Conservation (phyloP, 805 yeast genomes). For the Metschnikowia kunwiensis region DNA sequence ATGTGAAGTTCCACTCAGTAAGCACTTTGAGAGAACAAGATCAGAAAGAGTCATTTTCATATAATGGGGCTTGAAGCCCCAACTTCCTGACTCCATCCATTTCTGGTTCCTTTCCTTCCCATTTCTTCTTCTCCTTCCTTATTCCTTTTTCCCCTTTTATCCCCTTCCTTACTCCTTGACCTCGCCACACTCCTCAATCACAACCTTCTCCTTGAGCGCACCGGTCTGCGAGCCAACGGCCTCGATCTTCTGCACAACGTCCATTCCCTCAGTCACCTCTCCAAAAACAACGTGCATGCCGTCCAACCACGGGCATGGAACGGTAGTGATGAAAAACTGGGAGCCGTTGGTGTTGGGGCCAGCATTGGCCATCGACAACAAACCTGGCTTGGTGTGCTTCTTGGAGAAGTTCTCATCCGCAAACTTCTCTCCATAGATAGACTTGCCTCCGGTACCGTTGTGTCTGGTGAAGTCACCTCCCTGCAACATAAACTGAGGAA, state of each 20-base stretch:
- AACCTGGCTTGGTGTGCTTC: constrained; percentile 64
- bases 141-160: too few relatives aligned
- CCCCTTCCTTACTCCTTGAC: constrained; percentile 20
- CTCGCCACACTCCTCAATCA: constrained; percentile 30
- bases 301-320: constrained; percentile 85
- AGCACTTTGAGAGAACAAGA: too few relatives aligned
- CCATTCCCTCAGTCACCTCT: constrained; percentile 85
- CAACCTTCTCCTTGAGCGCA: constrained; percentile 18
- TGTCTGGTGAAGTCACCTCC: constrained; percentile 77
- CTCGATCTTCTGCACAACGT: constrained; percentile 75
- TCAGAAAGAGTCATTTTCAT: too few relatives aligned
- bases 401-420: constrained; percentile 73
- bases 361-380: constrained; percentile 74
- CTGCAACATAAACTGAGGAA: constrained; percentile 73
- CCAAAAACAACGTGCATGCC: constrained; percentile 97
- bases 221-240: constrained; percentile 24
- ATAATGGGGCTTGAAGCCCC: too few relatives aligned
- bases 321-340: constrained; percentile 94
- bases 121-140: too few relatives aligned
- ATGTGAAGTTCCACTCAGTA: too few relatives aligned
- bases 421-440: constrained; percentile 72
- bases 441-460: constrained; percentile 75
- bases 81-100: too few relatives aligned
- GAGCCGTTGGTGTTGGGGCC: constrained; percentile 84
- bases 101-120: too few relatives aligned